Conservation (phyloP, 2,329 filamentous ascomycete genomes). For the Cryphonectria naterciae region DNA sequence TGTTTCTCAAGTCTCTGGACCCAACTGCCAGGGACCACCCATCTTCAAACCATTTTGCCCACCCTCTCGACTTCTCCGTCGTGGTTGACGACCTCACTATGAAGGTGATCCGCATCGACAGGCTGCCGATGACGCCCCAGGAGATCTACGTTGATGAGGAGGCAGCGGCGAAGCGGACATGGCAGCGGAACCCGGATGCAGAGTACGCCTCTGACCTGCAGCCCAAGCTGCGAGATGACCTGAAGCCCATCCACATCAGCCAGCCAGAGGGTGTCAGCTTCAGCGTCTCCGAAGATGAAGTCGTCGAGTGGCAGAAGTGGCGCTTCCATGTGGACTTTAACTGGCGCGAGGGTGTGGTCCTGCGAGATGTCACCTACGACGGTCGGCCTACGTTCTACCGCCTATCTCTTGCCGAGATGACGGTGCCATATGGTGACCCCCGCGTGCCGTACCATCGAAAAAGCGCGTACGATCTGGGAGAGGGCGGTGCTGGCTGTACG, state of each 20-base stretch:
- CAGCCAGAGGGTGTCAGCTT: conserved; percentile 66
- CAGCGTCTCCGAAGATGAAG: conserved; percentile 35
- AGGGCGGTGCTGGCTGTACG: conserved; percentile 19
- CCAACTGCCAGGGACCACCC: conserved; percentile 1
- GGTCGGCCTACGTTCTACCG: conserved; percentile 53
- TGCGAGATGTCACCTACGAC: conserved; percentile 62
- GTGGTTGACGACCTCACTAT: conserved; percentile 52
- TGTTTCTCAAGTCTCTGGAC: conserved; percentile 17
- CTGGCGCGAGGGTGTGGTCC: conserved; percentile 57
- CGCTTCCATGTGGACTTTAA: conserved; percentile 54
- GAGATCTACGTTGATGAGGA: conserved; percentile 17
- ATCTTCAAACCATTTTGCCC: conserved; percentile 65
- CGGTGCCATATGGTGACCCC: conserved; percentile 56
- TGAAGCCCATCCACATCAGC: conserved; percentile 64
- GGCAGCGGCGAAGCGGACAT: conserved; percentile 34
- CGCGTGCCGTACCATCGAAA: conserved; percentile 19
- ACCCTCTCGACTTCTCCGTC: conserved; percentile 49
- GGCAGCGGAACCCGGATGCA: conserved; percentile 41
- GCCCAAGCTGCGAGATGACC: conserved; percentile 16
- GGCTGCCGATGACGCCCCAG: conserved; percentile 38
- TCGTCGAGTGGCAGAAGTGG: conserved; percentile 38
- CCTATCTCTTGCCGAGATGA: conserved; percentile 68
- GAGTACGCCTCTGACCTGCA: conserved; percentile 54
- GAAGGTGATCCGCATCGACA: conserved; percentile 51
- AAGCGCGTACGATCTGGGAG: conserved; percentile 19